These are phyloP conservation scores for Rubus parviflorus DNA, from an alignment of 306 rosid genomes.

Conservation along the genomic window DNA sequence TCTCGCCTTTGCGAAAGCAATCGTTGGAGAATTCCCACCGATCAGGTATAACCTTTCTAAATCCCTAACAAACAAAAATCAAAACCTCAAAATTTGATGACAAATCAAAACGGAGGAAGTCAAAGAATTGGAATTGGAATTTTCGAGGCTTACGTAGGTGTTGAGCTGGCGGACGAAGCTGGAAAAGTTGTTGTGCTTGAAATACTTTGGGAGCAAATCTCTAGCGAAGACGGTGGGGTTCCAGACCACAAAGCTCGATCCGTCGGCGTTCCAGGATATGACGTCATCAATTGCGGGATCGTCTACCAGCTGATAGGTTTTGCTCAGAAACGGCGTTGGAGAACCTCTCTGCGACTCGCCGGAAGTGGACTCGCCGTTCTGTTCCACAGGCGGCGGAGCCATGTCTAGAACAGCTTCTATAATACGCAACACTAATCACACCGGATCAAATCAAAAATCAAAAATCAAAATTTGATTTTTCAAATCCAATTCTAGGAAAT, in stretches of 20 bases:
- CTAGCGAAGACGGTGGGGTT: slow-evolving; percentile 84
- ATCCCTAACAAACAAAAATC: slow-evolving; percentile 49
- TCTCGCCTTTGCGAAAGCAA: slow-evolving; percentile 63
- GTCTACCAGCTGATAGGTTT: slow-evolving; percentile 76
- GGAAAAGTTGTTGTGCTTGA: slow-evolving; percentile 92
- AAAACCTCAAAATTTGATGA: not conserved
- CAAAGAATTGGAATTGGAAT: too few species aligned
- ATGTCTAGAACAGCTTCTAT: slow-evolving; percentile 7
- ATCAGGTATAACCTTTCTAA: slow-evolving; percentile 78
- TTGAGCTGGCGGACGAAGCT: slow-evolving; percentile 96
- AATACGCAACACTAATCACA: not conserved
- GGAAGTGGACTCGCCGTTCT: slow-evolving; percentile 23
- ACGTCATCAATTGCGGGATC: slow-evolving; percentile 70
- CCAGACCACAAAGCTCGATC: slow-evolving; percentile 92
- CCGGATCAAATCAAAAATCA: not conserved
- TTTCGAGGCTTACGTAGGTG: slow-evolving; percentile 60
- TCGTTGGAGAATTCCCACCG: slow-evolving; percentile 95
- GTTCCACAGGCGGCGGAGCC: slow-evolving; percentile 43
- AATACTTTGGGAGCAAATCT: slow-evolving; percentile 79
- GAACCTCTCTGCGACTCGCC: slow-evolving; percentile 48
- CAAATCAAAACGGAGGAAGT: not conserved
- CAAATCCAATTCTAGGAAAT: not conserved
- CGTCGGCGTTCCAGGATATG: slow-evolving; percentile 87
- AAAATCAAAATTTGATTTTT: not conserved
- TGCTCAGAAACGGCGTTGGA: slow-evolving; percentile 84